Evolutionary conservation across 768 basidiomycete genomes (phyloP).

Genomic region (Erythrobasidium yunnanense): DNA sequence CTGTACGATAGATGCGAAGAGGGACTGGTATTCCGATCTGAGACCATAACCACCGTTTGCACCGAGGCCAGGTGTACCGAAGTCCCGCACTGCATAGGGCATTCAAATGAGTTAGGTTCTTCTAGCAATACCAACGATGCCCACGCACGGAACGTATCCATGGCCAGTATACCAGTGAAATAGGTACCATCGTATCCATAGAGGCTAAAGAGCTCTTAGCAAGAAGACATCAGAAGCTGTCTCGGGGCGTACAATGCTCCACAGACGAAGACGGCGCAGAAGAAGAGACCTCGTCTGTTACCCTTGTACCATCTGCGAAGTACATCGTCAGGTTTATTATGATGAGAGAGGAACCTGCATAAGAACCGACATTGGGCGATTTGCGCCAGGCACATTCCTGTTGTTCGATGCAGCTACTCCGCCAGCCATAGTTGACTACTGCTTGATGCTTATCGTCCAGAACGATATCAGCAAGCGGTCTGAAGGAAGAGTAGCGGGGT

Average conservation of each 20-base stretch:
- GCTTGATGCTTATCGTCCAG: no score
- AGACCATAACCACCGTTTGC: constrained; percentile 29
- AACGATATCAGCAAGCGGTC: no score
- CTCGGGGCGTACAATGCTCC: constrained; percentile 16
- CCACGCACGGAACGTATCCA: constrained; percentile 25
- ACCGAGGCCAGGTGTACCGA: constrained; percentile 14
- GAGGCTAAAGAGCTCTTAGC: neutral
- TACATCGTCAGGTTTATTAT: neutral
- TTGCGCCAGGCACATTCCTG: neutral
- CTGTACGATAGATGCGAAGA: constrained; percentile 41
- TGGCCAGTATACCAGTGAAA: constrained; percentile 18
- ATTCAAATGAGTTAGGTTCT: no score
- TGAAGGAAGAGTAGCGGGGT: no score
- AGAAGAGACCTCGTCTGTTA: constrained; percentile 1
- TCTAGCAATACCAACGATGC: no score
- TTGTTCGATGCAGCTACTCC: no score
- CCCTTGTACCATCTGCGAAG: constrained; percentile 18
- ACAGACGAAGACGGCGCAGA: constrained; percentile 13
- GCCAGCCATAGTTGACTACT: no score
- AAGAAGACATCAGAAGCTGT: neutral
- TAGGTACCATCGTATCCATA: constrained; percentile 24
- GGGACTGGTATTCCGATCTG: constrained; percentile 33
- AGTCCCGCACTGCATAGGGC: no score
- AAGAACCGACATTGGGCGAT: neutral
- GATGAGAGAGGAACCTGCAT: neutral